Conservation (phyloP, 225 moss, liverwort and hornwort species). For the Bryum argenteum region DNA sequence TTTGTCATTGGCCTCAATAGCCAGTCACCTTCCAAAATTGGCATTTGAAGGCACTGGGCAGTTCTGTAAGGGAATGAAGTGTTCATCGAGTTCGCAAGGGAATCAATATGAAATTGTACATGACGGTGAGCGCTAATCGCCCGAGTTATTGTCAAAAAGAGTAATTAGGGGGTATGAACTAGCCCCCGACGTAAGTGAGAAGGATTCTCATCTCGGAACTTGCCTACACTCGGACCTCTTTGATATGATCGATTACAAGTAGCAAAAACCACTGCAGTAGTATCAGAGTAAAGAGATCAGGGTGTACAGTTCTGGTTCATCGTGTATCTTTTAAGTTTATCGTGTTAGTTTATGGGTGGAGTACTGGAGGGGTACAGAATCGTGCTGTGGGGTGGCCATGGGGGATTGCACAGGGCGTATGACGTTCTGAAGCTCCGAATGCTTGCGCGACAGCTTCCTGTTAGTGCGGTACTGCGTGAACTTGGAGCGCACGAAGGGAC, state of each 20-base stretch:
- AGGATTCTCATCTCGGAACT: background rate
- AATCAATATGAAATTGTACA: slow-evolving; percentile 33
- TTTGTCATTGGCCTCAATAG: no score
- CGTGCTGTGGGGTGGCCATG: slow-evolving; percentile 47
- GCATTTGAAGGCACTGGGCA: slow-evolving; percentile 2
- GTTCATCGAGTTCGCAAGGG: background rate
- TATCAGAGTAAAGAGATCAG: no score
- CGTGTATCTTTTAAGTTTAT: background rate
- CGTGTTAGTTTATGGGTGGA: slow-evolving; percentile 2
- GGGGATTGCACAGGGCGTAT: slow-evolving; percentile 50
- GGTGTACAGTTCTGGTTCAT: no score
- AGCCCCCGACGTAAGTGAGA: slow-evolving; percentile 12
- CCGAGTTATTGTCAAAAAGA: slow-evolving; percentile 35
- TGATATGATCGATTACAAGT: no score
- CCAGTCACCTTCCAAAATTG: no score
- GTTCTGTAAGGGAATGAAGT: background rate
- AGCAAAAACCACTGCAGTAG: no score
- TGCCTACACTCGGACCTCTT: no score
- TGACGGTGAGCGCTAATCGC: background rate
- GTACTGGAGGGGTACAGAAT: slow-evolving; percentile 49
- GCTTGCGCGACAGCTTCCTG: slow-evolving; percentile 50
- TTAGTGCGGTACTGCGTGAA: slow-evolving; percentile 59
- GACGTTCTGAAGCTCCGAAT: slow-evolving; percentile 51
- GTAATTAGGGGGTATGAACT: slow-evolving; percentile 10
- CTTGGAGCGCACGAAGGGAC: slow-evolving; percentile 61